These are phyloP conservation scores for Leccinum griseonigrum DNA, from an alignment of 1,284 basidiomycete genomes.

Conservation along the genomic window DNA sequence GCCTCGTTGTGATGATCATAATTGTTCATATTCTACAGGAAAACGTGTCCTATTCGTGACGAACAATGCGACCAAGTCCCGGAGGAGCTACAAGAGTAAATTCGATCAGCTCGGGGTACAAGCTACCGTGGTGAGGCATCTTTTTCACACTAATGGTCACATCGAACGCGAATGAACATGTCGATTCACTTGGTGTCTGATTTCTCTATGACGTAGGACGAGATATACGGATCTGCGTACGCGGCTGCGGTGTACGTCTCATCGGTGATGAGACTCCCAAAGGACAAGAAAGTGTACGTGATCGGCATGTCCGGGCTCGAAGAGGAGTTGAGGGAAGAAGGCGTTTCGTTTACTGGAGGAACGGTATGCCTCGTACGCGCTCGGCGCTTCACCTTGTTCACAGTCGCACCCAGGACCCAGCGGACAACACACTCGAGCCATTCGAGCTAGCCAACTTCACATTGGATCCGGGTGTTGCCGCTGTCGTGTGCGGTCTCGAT, in stretches of 20 bases:
- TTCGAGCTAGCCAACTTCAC: constrained; percentile 72
- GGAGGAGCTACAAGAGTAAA: constrained; percentile 84
- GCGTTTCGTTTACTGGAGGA: constrained; percentile 80
- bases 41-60: constrained; percentile 95
- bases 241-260: constrained; percentile 93
- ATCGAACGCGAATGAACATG: background rate
- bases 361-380: constrained; percentile 53
- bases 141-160: constrained; percentile 3
- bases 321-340: constrained; percentile 87
- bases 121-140: constrained; percentile 64
- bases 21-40: constrained; percentile 41
- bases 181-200: background rate
- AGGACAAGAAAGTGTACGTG: constrained; percentile 94
- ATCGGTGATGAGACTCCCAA: constrained; percentile 83
- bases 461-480: constrained; percentile 78
- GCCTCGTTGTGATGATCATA: background rate
- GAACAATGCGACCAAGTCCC: constrained; percentile 96
- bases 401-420: constrained; percentile 60
- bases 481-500: constrained; percentile 90
- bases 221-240: constrained; percentile 95
- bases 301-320: constrained; percentile 93
- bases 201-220: constrained; percentile 61
- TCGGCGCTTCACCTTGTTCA: background rate
- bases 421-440: constrained; percentile 73
- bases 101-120: constrained; percentile 90